Evolutionary conservation across 164 flowering plant genomes (phyloP), one percentile per base, ranked within the genome.

Genomic region (Vitis rotundifolia): DNA sequence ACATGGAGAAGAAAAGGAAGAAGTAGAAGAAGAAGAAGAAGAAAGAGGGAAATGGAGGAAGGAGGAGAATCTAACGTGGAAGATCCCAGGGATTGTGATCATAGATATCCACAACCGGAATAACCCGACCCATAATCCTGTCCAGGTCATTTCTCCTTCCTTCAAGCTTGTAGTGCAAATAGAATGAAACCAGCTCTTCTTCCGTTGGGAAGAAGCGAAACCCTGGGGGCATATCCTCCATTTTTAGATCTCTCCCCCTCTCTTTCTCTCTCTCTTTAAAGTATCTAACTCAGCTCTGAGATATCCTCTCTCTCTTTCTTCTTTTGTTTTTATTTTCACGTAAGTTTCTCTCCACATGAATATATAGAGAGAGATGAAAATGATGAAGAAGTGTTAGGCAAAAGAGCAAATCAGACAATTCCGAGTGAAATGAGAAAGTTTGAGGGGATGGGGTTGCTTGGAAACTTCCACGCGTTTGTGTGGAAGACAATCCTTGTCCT

Each of bases 191-290:
- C 53, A 88, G 67, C 75, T 89, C 93, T 63, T 82, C 89, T 49
- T 89, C 93, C 2, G 89, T 87, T 10, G 90, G 93, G 71, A 75
- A 89, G 77, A 89, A 89, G 3, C 93, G 85, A 77, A 71, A 85
- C 2, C 93, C 90, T 0, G 81, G 84, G 8, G 81, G 75, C 53
- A 61, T 22, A 50, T 73, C 69, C 67, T 67, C 74, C 76, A 77
- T 77, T 62, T 37, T 57, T 49, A 5, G 3, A 5, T 57, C n/a
- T 53, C 15, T 52, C 47, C 49, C 68, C 14, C 48, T 61, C 49
- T 37, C 8, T 37, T 0, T 37, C 44, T 37, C 44, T 37, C 44
- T 37, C 44, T 11, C 29, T 31, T 0, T 31, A 31, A 31, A 31
- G 44, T 31, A 31, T 31, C 0, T 6, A 31, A 31, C 44, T 31